phyloP scores from a whole-genome alignment of 2,329 filamentous ascomycete genomes.

The Helicocarpus griseus region DNA sequence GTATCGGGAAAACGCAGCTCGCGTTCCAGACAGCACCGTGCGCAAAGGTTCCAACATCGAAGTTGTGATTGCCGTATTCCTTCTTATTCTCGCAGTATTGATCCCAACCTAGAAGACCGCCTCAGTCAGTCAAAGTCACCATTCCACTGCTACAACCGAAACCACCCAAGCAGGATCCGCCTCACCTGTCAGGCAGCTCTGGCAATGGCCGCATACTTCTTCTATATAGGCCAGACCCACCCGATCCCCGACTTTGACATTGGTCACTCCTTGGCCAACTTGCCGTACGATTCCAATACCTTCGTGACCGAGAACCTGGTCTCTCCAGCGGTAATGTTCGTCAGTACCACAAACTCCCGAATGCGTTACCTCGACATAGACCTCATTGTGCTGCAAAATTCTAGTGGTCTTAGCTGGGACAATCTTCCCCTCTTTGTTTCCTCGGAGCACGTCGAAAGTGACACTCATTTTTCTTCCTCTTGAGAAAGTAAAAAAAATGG shows the following conservation, averaged over 20 bases:
- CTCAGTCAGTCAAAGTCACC: neutral
- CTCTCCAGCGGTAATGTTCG: conserved; percentile 24
- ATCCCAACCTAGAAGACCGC: conserved; percentile 4
- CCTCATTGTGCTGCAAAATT: conserved; percentile 26
- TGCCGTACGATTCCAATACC: conserved; percentile 26
- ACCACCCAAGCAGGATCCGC: neutral
- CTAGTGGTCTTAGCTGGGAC: neutral
- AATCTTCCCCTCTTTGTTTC: conserved; percentile 2
- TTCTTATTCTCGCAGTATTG: conserved; percentile 22
- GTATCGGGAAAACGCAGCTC: conserved; percentile 31
- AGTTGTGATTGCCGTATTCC: conserved; percentile 25
- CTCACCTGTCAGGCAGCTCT: conserved; percentile 4
- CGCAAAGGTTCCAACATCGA: conserved; percentile 30
- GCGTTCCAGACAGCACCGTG: conserved; percentile 31
- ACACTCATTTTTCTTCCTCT: neutral
- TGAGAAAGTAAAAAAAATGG: neutral
- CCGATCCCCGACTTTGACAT: conserved; percentile 30
- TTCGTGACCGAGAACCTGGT: conserved; percentile 29
- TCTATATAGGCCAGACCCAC: conserved; percentile 36
- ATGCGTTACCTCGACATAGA: conserved; percentile 54
- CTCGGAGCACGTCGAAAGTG: conserved; percentile 1
- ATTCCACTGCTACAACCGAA: neutral
- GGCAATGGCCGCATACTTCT: conserved; percentile 28
- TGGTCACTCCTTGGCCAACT: conserved; percentile 23
- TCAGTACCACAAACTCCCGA: conserved; percentile 59